Conservation (phyloP, 106 monocot species). For the Acorus gramineus region DNA sequence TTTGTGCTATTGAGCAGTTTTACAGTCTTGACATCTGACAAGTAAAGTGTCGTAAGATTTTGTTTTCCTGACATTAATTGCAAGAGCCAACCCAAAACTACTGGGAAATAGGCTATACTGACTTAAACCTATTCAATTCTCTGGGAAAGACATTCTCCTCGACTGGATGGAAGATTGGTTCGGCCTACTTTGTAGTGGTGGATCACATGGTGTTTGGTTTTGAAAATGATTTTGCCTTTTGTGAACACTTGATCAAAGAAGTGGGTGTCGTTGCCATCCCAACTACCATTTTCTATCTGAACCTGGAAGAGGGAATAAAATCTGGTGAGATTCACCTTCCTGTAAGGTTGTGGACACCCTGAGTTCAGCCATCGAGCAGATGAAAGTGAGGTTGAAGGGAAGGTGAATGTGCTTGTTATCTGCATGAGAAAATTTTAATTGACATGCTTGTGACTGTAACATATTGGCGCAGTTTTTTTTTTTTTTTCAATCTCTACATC, state of each 20-base stretch:
- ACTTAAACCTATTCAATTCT: slow-evolving; percentile 39
- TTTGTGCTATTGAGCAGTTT: no score
- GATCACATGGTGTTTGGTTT: slow-evolving; percentile 97
- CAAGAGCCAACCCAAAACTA: no score
- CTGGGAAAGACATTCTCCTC: slow-evolving; percentile 93
- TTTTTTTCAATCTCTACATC: no score
- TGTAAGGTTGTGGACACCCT: slow-evolving; percentile 84
- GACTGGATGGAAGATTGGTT: slow-evolving; percentile 97
- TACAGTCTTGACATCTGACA: no score
- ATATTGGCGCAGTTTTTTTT: no score
- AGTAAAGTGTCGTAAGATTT: no score
- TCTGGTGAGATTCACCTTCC: slow-evolving; percentile 90
- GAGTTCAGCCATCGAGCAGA: slow-evolving; percentile 58
- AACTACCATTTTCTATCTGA: slow-evolving; percentile 76
- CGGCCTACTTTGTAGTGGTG: slow-evolving; percentile 88
- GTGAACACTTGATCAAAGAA: slow-evolving; percentile 85
- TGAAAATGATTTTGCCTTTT: slow-evolving; percentile 72
- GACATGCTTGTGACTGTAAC: no score
- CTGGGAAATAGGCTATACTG: no score
- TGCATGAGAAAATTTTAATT: no score
- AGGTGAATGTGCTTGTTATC: slow-evolving; percentile 18
- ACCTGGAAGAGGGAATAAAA: slow-evolving; percentile 85
- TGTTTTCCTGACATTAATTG: no score
- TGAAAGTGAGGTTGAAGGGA: slow-evolving; percentile 65
- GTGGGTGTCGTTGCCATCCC: slow-evolving; percentile 95